These are phyloP conservation scores for Aspergillus wentii DNA, from an alignment of 495 filamentous ascomycete species.

Conservation along the genomic window DNA sequence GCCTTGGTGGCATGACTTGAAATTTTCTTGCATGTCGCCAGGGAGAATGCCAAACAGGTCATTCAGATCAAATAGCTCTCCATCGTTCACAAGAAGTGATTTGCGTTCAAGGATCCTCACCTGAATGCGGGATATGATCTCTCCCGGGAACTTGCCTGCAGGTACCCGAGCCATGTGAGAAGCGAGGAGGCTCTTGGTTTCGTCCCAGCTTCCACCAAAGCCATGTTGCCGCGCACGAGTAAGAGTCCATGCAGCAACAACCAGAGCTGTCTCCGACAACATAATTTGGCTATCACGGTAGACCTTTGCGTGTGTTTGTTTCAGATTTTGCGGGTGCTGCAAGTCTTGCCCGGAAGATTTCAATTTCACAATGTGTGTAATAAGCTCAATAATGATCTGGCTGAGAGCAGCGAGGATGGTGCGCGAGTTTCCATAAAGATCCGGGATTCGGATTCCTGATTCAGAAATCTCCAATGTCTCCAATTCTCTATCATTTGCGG, in stretches of 20 bases:
- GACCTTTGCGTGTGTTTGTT: constrained; percentile 36
- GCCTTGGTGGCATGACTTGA: constrained; percentile 19
- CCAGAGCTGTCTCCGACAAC: constrained; percentile 35
- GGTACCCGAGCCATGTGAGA: constrained; percentile 30
- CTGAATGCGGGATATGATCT: constrained; percentile 24
- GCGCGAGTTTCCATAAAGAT: constrained; percentile 32
- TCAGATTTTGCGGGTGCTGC: constrained; percentile 28
- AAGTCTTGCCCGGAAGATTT: constrained; percentile 20
- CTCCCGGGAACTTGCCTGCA: constrained; percentile 22
- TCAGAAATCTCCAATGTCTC: constrained; percentile 32
- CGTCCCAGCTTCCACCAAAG: constrained; percentile 24
- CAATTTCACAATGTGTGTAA: constrained; percentile 35
- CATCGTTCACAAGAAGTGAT: constrained; percentile 31
- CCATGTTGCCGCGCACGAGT: constrained; percentile 26
- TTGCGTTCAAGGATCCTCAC: constrained; percentile 32
- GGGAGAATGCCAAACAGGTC: constrained; percentile 31
- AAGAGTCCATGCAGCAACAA: constrained; percentile 38
- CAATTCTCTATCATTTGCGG: constrained; percentile 37
- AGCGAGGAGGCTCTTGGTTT: constrained; percentile 26
- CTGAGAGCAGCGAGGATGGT: constrained; percentile 32
- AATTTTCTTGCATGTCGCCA: constrained; percentile 20
- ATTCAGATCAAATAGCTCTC: constrained; percentile 31
- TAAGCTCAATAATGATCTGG: constrained; percentile 39
- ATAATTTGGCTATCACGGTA: constrained; percentile 39
- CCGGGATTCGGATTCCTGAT: constrained; percentile 24